Base-by-base conservation (phyloP, 768 basidiomycete species). In the Hemileccinum impolitum region DNA sequence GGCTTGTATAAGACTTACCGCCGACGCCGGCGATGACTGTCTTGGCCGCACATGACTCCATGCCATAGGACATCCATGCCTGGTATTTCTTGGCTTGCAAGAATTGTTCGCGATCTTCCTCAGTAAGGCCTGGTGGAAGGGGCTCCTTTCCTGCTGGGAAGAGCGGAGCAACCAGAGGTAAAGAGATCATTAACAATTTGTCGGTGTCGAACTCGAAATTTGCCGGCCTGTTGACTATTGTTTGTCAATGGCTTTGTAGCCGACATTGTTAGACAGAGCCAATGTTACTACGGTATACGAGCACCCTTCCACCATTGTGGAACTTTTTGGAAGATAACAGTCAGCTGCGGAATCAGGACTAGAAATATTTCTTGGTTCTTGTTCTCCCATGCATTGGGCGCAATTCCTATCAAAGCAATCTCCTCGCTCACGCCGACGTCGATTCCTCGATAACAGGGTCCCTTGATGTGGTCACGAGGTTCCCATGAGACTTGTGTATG, bases 21-120 rank as follows among this genome's bases (percentile, higher is more conserved):
- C 83, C 84, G 39, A 77, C 85, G 23, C 90, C 94, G 30, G 90
- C 83, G 46, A 96, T 70, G 28, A 77, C 77, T 2, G 88, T 84
- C 74, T 97, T 97, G 35, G 80, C 78, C 2, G 81, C 79, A 69
- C 94, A 97, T 3, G 87, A 91, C 65, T 94, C 91, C 84, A 87
- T 86, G 37, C 80, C 90, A 62, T 75, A 71, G 1, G 67, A 57
- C 70, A 88, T 85, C 68, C 78, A 84, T 52, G 78, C 68, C 63
- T 90, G 84, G 76, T 84, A 90, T 67, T 88, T 88, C 69, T 88
- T 82, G 55, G 79, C 76, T 67, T 91, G 81, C 45, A 81, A 65
- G 45, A 80, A 69, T 40, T 80, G 77, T 10, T 71, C 74, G 19
- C 88, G 75, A 63, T 96, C 93, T 42, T 92, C 88, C 59, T 90